phyloP scores from a whole-genome alignment of 2,329 filamentous ascomycete genomes.

The Fusarium bactridioides region DNA sequence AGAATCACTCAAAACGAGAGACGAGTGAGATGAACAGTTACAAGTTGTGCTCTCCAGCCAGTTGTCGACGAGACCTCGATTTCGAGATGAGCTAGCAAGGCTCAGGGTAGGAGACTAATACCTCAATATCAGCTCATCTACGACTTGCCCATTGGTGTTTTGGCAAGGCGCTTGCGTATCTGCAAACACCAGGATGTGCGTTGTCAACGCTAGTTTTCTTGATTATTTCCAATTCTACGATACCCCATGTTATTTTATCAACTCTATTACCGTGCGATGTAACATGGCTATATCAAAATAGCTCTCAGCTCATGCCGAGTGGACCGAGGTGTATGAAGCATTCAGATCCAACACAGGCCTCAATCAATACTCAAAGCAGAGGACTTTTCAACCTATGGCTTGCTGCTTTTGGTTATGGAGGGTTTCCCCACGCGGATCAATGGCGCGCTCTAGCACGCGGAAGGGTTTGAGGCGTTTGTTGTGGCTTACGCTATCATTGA shows the following conservation, averaged over 20 bases:
- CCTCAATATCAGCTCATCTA: conserved; percentile 10
- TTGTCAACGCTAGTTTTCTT: conserved; percentile 23
- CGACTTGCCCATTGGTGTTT: conserved; percentile 28
- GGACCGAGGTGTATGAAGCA: neutral
- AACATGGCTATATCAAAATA: conserved; percentile 20
- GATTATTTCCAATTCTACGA: conserved; percentile 4
- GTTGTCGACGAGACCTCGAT: conserved; percentile 3
- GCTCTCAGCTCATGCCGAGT: neutral
- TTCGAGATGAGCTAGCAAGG: conserved; percentile 10
- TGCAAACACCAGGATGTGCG: conserved; percentile 10
- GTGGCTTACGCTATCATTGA: conserved; percentile 20
- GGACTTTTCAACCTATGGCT: neutral
- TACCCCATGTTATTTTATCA: conserved; percentile 8
- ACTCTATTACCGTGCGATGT: conserved; percentile 27
- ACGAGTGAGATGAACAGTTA: neutral
- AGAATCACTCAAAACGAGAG: neutral
- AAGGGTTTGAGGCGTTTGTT: conserved; percentile 8
- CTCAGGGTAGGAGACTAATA: conserved; percentile 23
- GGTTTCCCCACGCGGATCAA: conserved; percentile 1
- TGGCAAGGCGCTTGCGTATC: conserved; percentile 20
- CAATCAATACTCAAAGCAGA: neutral
- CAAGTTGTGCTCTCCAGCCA: neutral
- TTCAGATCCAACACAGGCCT: neutral
- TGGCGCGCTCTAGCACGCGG: conserved; percentile 30
- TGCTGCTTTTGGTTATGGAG: conserved; percentile 18